Conservation (phyloP, 2,329 filamentous ascomycete genomes). For the Aureobasidium melanogenum region DNA sequence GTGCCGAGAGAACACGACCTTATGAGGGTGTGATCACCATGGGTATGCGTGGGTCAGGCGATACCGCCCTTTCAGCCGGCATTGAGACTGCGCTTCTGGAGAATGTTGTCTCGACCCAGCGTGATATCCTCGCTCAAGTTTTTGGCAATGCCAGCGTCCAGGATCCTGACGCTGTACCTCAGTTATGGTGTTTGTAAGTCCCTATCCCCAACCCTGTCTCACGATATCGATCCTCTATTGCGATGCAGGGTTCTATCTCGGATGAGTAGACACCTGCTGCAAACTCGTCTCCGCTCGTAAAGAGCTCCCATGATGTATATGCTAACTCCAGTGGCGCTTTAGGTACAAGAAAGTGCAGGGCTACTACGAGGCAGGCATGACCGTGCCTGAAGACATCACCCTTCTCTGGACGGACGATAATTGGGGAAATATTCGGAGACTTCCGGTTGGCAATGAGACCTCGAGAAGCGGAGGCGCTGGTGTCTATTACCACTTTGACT, state of each 20-base stretch:
- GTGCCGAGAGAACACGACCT: constrained; percentile 54
- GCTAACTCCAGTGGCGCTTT: background rate
- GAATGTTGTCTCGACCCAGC: constrained; percentile 52
- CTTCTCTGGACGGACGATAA: constrained; percentile 64
- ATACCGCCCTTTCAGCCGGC: constrained; percentile 51
- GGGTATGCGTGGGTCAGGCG: constrained; percentile 61
- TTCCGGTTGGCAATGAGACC: constrained; percentile 53
- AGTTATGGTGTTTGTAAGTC: constrained; percentile 54
- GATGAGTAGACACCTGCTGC: too few species aligned
- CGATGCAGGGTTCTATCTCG: too few species aligned
- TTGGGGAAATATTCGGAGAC: constrained; percentile 55
- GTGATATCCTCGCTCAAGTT: constrained; percentile 48
- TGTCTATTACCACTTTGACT: constrained; percentile 59
- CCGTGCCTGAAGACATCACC: constrained; percentile 56
- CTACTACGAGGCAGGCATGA: constrained; percentile 57
- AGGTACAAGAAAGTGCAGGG: constrained; percentile 63
- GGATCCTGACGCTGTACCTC: constrained; percentile 48
- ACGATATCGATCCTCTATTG: too few species aligned
- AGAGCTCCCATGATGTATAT: background rate
- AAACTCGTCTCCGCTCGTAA: too few species aligned
- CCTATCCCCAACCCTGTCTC: too few species aligned
- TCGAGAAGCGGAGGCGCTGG: constrained; percentile 53
- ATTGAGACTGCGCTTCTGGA: constrained; percentile 52
- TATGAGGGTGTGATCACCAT: constrained; percentile 60
- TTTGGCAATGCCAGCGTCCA: constrained; percentile 41